Base-by-base conservation (phyloP, 495 filamentous ascomycete species). In the Neurospora sp. region DNA sequence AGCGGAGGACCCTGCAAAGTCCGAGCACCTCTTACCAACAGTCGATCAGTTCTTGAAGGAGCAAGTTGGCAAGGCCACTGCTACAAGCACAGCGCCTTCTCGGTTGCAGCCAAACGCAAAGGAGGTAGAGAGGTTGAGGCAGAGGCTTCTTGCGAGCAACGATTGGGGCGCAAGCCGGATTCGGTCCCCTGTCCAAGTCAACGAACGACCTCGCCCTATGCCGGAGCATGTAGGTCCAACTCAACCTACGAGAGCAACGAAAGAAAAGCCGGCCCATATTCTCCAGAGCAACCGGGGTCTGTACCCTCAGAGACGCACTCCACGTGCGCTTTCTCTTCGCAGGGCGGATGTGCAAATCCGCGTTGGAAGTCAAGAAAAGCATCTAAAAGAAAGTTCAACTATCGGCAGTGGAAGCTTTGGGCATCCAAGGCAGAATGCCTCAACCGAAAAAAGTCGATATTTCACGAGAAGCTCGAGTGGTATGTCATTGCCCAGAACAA, bases 321-420 rank as follows among this genome's bases (percentile, higher is more conserved):
- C 23, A 69, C 18, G 39, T 18, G 20, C 44, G 31, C 62, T 27
- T 46, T 40, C 38, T 12, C 66, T 76, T 18, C 41, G 48, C 39
- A 70, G 72, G 20, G 54, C 75, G 3, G 74, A 78, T 44, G 74
- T 84, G 27, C 80, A 42, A 59, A 79, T 85, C 20, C 82, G 76
- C 41, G 77, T 85, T 62, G 83, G 83, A 6, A 84, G 79, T 62
- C 82, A 81, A 71, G 81, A 81, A 42, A 82, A 78, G 70, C 74
- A 73, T 3, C 74, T 79, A 38, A 79, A 75, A 40, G 69, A 72
- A 23, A 75, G 69, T 38, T 77, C 77, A 2, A 78, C 70, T 20
- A 40, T 71, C 6, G 16, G 37, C 46, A 76, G 41, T 6, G 44
- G 46, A 7, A 72, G 39, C 6, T n/a, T 38, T 5, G 35, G 38